A percentile compares a stretch with the other conserved stretches of the same genome.
These are phyloP conservation scores for Neurospora sp. DNA, from an alignment of 495 filamentous ascomycete genomes.

Conservation along the genomic window DNA sequence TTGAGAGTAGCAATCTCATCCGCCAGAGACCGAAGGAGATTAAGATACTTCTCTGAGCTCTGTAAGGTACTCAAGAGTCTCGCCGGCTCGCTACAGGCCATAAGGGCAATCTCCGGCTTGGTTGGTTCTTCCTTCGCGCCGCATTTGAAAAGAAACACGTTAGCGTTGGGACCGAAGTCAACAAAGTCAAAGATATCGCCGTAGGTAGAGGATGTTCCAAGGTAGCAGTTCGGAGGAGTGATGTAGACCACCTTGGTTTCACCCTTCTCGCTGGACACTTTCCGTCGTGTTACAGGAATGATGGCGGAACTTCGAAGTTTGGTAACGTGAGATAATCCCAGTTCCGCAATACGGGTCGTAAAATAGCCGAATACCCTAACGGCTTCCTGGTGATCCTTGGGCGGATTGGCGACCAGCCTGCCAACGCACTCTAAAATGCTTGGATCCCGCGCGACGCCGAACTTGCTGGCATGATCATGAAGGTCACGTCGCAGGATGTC, in stretches of 20 bases:
- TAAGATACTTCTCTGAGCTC: constrained; percentile 73
- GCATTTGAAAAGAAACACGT: constrained; percentile 74
- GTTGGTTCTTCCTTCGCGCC: constrained; percentile 88
- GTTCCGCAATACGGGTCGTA: constrained; percentile 60
- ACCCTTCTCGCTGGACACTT: constrained; percentile 9
- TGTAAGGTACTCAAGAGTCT: constrained; percentile 67
- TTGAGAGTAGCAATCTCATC: constrained; percentile 58
- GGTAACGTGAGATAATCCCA: constrained; percentile 49
- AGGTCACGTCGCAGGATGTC: constrained; percentile 63
- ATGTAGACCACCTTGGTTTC: constrained; percentile 29
- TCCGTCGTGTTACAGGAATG: constrained; percentile 52
- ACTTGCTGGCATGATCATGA: constrained; percentile 62
- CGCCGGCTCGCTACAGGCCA: constrained; percentile 70
- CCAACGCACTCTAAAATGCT: constrained; percentile 64
- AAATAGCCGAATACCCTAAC: constrained; percentile 71
- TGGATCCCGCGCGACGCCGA: constrained; percentile 75
- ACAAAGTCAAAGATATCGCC: constrained; percentile 94
- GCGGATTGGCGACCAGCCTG: constrained; percentile 58
- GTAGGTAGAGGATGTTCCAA: constrained; percentile 64
- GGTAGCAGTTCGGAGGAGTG: constrained; percentile 61
- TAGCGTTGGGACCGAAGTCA: constrained; percentile 79
- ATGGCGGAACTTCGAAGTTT: constrained; percentile 54
- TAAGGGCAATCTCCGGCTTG: constrained; percentile 67
- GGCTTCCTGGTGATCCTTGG: constrained; percentile 52
- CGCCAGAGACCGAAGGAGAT: constrained; percentile 65